phyloP scores from a whole-genome alignment of 176 grass and related monocot species.

The Juncus inflexus region DNA sequence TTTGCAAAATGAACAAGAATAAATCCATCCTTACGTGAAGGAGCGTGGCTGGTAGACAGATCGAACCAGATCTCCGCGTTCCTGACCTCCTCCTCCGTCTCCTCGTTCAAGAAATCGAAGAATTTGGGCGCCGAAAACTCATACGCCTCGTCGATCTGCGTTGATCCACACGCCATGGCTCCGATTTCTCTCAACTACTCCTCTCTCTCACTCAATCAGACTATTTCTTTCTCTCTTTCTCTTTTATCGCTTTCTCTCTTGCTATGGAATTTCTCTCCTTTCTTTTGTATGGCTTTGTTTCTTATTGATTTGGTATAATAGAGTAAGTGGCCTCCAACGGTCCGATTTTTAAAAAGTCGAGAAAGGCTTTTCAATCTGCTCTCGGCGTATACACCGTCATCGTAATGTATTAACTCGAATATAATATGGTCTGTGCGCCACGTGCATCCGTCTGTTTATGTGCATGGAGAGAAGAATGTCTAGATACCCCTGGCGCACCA shows the following conservation, averaged over 20 bases:
- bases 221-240: background rate
- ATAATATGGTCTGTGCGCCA: background rate
- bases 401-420: background rate
- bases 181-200: background rate
- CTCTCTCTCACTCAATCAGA: no score
- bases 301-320: background rate
- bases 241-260: conserved; percentile 4
- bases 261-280: conserved; percentile 1
- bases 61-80: conserved; percentile 84
- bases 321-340: conserved; percentile 44
- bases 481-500: no score
- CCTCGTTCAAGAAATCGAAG: conserved; percentile 72
- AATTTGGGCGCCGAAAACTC: conserved; percentile 82
- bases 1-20: background rate
- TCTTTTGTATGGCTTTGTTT: conserved; percentile 1
- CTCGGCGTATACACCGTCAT: background rate
- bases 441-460: no score
- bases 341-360: conserved; percentile 51
- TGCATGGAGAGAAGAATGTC: no score
- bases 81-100: conserved; percentile 51
- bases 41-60: conserved; percentile 49
- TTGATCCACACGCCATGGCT: conserved; percentile 15
- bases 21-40: conserved; percentile 56
- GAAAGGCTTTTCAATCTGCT: background rate
- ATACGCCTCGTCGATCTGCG: conserved; percentile 60